Base-by-base conservation (phyloP, 768 basidiomycete genomes). In the Russula vinacea region DNA sequence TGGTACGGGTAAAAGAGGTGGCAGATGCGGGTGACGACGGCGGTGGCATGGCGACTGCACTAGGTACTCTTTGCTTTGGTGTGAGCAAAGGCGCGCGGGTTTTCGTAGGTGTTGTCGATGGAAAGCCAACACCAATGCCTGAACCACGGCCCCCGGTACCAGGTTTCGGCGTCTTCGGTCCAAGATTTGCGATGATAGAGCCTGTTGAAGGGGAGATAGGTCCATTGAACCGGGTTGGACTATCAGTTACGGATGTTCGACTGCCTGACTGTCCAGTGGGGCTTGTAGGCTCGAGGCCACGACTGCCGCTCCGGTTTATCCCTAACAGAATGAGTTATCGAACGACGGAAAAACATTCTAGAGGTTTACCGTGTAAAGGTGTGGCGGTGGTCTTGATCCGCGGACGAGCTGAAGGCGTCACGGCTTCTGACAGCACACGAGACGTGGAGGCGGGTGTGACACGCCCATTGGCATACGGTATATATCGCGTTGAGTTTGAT, bases 21-120 rank as follows among this genome's bases (percentile, higher is more conserved):
- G 73, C 69, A n/a, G 70, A 63, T 6, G 73, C 71, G 8, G 89
- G 89, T 14, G 88, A 89, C 0, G 86, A 77, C 19, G 90, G 90
- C 3, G 90, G 90, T 2, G 89, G 90, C 90, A 92, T 91, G 8
- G 88, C 85, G 32, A 89, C 74, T n/a, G 81, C 78, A 69, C 88
- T 89, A 35, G 89, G 87, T 64, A 90, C 72, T 56, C 89, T 80
- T 16, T 83, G 80, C 35, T 88, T 81, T 50, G 87, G 85, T 13
- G 86, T 88, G 64, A 72, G 74, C 19, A 78, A 62, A 16, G 78
- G 75, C 22, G 73, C 62, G 56, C 77, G 75, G 33, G 71, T 52
- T 62, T 76, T 80, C 2, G 76, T 73, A 17, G 76, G 75, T 10
- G 74, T 78, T n/a, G 78, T 73, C 13, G 81, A 78, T 5, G 81